Conservation (phyloP, 305 asterid genomes). For the Fraxinus platypoda region DNA sequence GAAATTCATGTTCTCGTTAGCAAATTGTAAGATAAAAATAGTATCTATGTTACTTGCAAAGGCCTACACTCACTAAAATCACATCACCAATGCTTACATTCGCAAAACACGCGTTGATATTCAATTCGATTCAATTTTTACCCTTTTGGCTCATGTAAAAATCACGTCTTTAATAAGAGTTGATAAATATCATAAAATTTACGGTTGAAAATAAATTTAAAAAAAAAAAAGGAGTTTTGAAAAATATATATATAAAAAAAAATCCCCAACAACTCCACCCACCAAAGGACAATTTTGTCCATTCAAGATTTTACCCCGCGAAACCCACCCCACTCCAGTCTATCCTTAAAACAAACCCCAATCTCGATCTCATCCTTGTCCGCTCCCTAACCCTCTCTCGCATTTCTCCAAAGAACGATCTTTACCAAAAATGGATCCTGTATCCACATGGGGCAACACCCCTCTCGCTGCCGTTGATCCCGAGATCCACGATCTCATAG, state of each 20-base stretch:
- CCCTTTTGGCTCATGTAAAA: too few relatives aligned
- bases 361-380: neutral
- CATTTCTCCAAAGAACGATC: neutral
- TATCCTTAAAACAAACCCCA: constrained; percentile 17
- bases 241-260: neutral
- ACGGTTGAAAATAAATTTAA: too few relatives aligned
- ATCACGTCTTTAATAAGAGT: too few relatives aligned
- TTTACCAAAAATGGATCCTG: constrained; percentile 65
- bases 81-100: too few relatives aligned
- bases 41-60: neutral
- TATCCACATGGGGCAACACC: constrained; percentile 71
- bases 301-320: neutral
- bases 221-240: neutral
- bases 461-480: constrained; percentile 72
- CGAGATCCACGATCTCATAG: constrained; percentile 87
- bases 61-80: neutral
- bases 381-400: neutral
- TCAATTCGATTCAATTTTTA: too few relatives aligned
- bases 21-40: neutral
- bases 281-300: constrained; percentile 26
- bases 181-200: too few relatives aligned
- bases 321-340: neutral
- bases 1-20: too few relatives aligned
- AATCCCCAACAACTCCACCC: constrained; percentile 19
- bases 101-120: too few relatives aligned